Conservation (phyloP, 495 filamentous ascomycete genomes). For the Penicillium egyptiacum region DNA sequence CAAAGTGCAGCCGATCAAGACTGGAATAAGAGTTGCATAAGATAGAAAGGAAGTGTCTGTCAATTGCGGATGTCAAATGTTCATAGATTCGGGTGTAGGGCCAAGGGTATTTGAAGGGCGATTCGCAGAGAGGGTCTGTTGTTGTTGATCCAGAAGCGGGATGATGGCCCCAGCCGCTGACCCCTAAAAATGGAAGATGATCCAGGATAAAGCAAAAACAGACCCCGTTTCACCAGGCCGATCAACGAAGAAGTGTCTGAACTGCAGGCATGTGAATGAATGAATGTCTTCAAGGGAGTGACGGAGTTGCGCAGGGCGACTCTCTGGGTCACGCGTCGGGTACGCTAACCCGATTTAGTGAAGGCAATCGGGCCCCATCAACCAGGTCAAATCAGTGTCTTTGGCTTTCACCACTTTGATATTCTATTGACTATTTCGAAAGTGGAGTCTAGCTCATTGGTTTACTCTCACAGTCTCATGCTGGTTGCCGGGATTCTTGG, state of each 20-base stretch:
- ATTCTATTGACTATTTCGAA: neutral
- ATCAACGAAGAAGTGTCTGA: constrained; percentile 29
- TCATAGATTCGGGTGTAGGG: neutral
- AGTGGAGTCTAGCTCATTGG: neutral
- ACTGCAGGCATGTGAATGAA: constrained; percentile 17
- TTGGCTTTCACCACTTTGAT: neutral
- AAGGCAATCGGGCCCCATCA: constrained; percentile 5
- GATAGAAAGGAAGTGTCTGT: neutral
- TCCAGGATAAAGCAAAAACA: neutral
- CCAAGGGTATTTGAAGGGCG: constrained; percentile 10
- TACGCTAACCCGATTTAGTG: constrained; percentile 38
- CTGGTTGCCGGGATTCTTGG: constrained; percentile 5
- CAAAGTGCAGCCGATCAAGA: constrained; percentile 13
- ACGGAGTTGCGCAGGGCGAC: constrained; percentile 35
- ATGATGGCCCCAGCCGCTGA: neutral
- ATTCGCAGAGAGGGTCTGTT: constrained; percentile 7
- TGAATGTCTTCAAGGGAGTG: constrained; percentile 31
- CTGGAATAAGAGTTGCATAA: constrained; percentile 14
- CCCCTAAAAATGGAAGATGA: neutral
- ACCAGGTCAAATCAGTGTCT: neutral
- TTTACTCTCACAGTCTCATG: constrained; percentile 2
- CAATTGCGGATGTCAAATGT: neutral
- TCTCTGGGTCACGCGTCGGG: constrained; percentile 47
- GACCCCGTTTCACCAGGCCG: constrained; percentile 22
- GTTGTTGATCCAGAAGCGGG: constrained; percentile 2